Conservation (phyloP, 257 asterid genomes). For the Nicotiana attenuata region DNA sequence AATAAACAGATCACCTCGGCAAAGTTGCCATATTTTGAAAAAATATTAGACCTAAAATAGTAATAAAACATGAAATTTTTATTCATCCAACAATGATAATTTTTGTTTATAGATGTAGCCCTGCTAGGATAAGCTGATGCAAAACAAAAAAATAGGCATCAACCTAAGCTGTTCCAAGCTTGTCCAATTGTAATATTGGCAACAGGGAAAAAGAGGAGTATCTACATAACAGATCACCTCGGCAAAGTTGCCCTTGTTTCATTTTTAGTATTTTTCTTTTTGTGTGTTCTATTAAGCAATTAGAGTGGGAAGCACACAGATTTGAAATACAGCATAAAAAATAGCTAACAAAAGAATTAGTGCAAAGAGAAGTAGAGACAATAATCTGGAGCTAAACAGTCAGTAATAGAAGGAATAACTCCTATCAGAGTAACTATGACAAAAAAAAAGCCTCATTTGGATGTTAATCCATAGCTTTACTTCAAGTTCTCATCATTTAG, state of each 20-base stretch:
- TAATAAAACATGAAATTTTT: no score
- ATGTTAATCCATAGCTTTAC: constrained; percentile 23
- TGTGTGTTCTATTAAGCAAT: no score
- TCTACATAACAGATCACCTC: constrained; percentile 8
- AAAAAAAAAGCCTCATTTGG: not conserved
- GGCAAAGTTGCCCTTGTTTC: constrained; percentile 7
- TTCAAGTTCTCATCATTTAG: constrained; percentile 5
- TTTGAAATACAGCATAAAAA: no score
- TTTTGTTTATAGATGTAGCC: not conserved
- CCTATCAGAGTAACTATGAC: constrained; percentile 20
- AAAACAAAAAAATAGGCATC: not conserved
- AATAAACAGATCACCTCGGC: constrained; percentile 49
- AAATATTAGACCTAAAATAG: no score
- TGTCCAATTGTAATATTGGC: constrained; percentile 13
- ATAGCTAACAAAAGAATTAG: not conserved
- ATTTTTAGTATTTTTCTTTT: not conserved
- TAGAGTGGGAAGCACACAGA: not conserved
- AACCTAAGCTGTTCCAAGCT: not conserved
- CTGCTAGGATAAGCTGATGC: not conserved
- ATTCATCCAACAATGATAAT: no score
- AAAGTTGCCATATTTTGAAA: constrained; percentile 29
- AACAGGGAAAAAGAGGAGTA: constrained; percentile 21
- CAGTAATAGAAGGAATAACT: constrained; percentile 12
- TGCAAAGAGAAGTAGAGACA: not conserved
- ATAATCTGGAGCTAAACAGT: not conserved